phyloP scores from a whole-genome alignment of 192 early-diverging fungal genomes.

The Anaeromyces robustus region DNA sequence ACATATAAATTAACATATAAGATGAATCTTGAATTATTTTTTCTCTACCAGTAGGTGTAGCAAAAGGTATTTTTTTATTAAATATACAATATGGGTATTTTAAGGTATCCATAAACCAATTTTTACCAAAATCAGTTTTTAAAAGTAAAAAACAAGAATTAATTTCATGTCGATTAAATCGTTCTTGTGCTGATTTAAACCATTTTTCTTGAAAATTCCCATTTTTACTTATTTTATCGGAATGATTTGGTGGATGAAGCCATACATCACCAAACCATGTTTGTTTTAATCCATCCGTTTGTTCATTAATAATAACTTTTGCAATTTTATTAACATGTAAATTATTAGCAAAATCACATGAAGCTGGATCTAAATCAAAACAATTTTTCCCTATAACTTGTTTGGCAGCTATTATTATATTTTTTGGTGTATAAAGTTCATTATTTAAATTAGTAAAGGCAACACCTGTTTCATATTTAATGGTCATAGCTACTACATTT shows the following conservation, averaged over 20 bases:
- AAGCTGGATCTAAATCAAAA: conserved; percentile 22
- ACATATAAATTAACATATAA: conserved; percentile 22
- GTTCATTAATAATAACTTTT: conserved; percentile 10
- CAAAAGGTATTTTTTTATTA: conserved; percentile 11
- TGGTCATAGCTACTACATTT: conserved; percentile 18
- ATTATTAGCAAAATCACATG: conserved; percentile 15
- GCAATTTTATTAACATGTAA: conserved; percentile 14
- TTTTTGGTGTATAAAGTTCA: conserved; percentile 21
- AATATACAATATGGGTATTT: conserved; percentile 22
- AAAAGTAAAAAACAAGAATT: conserved; percentile 12
- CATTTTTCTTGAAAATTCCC: conserved; percentile 7
- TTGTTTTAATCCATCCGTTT: conserved; percentile 13
- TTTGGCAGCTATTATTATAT: conserved; percentile 16
- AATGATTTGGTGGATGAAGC: conserved; percentile 17
- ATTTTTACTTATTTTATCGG: conserved; percentile 4
- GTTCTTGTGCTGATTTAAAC: conserved; percentile 14
- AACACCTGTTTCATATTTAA: conserved; percentile 20
- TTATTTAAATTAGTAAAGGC: conserved; percentile 18
- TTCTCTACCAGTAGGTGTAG: conserved; percentile 18
- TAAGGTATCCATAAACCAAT: conserved; percentile 13
- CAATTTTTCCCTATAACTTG: conserved; percentile 8
- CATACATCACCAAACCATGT: conserved; percentile 21
- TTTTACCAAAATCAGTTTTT: conserved; percentile 12
- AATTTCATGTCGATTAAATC: conserved; percentile 11
- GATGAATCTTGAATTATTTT: conserved; percentile 13